These are phyloP conservation scores for Immersiporthe knoxdaviesiana DNA, from an alignment of 2,329 filamentous ascomycete genomes.

Conservation along the genomic window DNA sequence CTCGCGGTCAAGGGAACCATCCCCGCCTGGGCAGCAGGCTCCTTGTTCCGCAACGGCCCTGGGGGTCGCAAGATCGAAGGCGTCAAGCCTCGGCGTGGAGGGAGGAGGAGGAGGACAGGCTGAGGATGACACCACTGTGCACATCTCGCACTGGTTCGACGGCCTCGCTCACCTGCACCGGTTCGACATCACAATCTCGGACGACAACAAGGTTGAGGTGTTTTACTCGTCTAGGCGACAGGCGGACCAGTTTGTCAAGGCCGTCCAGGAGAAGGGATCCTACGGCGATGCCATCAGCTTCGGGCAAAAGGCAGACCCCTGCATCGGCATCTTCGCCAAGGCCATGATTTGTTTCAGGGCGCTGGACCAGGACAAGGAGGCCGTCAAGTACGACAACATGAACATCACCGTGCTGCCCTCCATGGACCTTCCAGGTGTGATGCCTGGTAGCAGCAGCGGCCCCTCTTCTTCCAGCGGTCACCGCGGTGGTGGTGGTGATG, in stretches of 20 bases:
- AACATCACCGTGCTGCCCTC: conserved; percentile 63
- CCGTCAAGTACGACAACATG: conserved; percentile 55
- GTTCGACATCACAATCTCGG: conserved; percentile 62
- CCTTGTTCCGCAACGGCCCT: conserved; percentile 75
- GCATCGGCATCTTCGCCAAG: conserved; percentile 73
- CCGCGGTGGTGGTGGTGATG: background rate
- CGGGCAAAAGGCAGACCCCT: conserved; percentile 73
- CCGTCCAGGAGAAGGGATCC: conserved; percentile 61
- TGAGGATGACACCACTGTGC: conserved; percentile 46
- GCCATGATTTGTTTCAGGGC: conserved; percentile 62
- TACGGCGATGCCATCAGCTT: conserved; percentile 63
- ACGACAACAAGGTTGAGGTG: conserved; percentile 46
- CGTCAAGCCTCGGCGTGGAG: conserved; percentile 52
- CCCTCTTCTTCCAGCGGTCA: background rate
- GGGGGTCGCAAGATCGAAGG: conserved; percentile 65
- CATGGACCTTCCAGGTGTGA: conserved; percentile 11
- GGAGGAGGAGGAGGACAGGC: background rate
- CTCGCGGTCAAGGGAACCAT: conserved; percentile 68
- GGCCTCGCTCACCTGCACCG: conserved; percentile 72
- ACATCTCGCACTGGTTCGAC: conserved; percentile 79
- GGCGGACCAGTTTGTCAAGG: conserved; percentile 64
- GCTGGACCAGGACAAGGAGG: conserved; percentile 34
- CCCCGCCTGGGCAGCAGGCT: conserved; percentile 71
- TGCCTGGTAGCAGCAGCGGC: background rate
- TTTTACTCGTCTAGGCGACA: conserved; percentile 74